Conservation (phyloP, 192 early-diverging fungal genomes). For the Rhizophagus sp. region DNA sequence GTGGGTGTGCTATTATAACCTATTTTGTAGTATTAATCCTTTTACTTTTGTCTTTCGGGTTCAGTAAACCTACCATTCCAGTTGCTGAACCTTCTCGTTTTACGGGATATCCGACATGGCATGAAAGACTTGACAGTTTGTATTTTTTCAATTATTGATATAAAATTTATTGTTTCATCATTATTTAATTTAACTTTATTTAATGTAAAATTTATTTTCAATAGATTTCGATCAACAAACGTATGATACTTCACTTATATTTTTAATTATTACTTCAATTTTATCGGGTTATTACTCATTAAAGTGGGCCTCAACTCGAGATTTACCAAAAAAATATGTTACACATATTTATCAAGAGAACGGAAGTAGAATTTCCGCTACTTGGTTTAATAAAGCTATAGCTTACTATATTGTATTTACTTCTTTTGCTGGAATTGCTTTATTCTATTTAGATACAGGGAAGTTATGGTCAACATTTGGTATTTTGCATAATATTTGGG, state of each 20-base stretch:
- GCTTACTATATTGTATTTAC: slow-evolving; percentile 20
- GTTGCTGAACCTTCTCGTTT: background rate
- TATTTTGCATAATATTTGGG: slow-evolving; percentile 34
- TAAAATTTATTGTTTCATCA: no score
- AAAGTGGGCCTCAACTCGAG: background rate
- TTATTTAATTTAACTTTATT: background rate
- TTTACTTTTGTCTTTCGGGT: background rate
- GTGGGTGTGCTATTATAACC: background rate
- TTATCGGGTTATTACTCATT: background rate
- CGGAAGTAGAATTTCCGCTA: slow-evolving; percentile 20
- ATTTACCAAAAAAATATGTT: slow-evolving; percentile 17
- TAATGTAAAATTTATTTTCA: background rate
- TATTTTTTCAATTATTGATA: background rate
- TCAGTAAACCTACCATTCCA: background rate
- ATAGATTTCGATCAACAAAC: slow-evolving; percentile 23
- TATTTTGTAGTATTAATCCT: background rate
- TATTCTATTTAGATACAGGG: slow-evolving; percentile 26
- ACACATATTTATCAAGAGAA: slow-evolving; percentile 23
- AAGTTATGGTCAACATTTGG: slow-evolving; percentile 34
- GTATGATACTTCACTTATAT: background rate
- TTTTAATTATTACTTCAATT: slow-evolving; percentile 5
- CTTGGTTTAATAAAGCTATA: slow-evolving; percentile 35
- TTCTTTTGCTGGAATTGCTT: slow-evolving; percentile 8
- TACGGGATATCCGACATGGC: slow-evolving; percentile 28
- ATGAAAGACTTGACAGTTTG: background rate